Conservation (phyloP, 371 early-diverging fungal genomes). For the Actinomortierella wolfii region DNA sequence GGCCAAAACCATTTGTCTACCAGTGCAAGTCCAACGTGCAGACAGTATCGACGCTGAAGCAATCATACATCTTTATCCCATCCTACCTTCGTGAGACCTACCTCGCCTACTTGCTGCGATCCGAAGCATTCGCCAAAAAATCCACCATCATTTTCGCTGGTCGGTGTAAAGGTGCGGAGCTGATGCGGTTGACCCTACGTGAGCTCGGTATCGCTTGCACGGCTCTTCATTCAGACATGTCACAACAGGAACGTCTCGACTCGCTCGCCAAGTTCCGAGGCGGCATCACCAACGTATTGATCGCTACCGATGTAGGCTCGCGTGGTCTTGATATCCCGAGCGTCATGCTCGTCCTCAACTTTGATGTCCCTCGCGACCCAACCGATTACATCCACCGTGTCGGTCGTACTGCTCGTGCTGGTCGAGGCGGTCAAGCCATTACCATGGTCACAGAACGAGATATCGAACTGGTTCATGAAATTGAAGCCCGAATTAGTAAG, state of each 20-base stretch:
- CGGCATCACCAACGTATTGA: constrained; percentile 80
- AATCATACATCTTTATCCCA: constrained; percentile 93
- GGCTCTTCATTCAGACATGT: constrained; percentile 93
- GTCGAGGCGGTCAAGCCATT: constrained; percentile 87
- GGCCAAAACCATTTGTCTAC: constrained; percentile 78
- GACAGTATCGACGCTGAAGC: constrained; percentile 88
- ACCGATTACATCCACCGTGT: constrained; percentile 99
- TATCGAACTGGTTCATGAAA: constrained; percentile 82
- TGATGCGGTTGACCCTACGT: constrained; percentile 81
- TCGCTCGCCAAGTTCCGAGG: constrained; percentile 93
- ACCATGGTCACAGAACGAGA: constrained; percentile 96
- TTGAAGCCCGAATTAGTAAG: constrained; percentile 81
- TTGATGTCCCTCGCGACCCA: constrained; percentile 97
- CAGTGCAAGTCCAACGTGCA: constrained; percentile 74
- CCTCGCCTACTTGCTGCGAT: constrained; percentile 77
- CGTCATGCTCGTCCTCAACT: constrained; percentile 95
- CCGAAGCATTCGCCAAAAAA: constrained; percentile 73
- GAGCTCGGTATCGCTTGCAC: constrained; percentile 89
- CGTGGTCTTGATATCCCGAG: constrained; percentile 99
- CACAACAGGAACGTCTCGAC: constrained; percentile 89
- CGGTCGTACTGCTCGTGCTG: constrained; percentile 99
- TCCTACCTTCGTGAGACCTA: constrained; percentile 92
- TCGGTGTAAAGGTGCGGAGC: constrained; percentile 82
- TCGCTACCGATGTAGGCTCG: constrained; percentile 98
- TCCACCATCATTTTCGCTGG: constrained; percentile 92